A percentile compares a stretch with the other conserved stretches of the same genome.
Evolutionary conservation across 202 grass and related monocot genomes (phyloP).

Genomic region (Eragrostis tef): DNA sequence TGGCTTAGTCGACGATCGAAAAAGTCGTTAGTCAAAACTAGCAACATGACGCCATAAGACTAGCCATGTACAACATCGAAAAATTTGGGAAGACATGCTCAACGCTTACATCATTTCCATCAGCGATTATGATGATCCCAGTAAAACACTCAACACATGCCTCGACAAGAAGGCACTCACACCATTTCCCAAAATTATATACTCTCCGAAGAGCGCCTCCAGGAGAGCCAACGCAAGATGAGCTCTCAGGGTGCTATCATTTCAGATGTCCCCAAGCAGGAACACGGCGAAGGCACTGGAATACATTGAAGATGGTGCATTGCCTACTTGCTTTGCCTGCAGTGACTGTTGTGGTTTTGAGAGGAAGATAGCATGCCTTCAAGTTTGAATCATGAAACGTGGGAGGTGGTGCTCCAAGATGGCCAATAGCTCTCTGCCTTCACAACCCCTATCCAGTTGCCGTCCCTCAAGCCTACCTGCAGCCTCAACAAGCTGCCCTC

Average conservation of each 20-base stretch:
- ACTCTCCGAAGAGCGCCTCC: conserved; percentile 52
- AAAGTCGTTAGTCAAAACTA: conserved; percentile 41
- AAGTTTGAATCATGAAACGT: conserved; percentile 61
- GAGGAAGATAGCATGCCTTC: background rate
- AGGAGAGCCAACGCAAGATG: conserved; percentile 50
- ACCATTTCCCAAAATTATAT: conserved; percentile 59
- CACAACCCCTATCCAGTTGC: conserved; percentile 56
- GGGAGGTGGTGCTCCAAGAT: conserved; percentile 91
- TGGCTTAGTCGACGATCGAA: conserved; percentile 34
- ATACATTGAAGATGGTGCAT: conserved; percentile 37
- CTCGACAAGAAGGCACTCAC: conserved; percentile 39
- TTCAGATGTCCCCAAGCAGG: conserved; percentile 38
- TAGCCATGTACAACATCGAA: conserved; percentile 34
- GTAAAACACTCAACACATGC: conserved; percentile 51
- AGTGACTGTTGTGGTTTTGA: background rate
- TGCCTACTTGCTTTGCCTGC: conserved; percentile 38
- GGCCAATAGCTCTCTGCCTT: conserved; percentile 71
- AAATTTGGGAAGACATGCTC: conserved; percentile 48
- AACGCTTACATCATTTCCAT: conserved; percentile 53
- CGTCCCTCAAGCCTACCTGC: conserved; percentile 64
- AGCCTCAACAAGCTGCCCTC: conserved; percentile 95
- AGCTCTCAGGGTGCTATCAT: conserved; percentile 44
- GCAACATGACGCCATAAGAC: conserved; percentile 15
- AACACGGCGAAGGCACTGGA: conserved; percentile 19
- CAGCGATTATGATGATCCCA: conserved; percentile 44